Conservation (phyloP, 2,329 filamentous ascomycete species). For the Fusarium transvaalense region DNA sequence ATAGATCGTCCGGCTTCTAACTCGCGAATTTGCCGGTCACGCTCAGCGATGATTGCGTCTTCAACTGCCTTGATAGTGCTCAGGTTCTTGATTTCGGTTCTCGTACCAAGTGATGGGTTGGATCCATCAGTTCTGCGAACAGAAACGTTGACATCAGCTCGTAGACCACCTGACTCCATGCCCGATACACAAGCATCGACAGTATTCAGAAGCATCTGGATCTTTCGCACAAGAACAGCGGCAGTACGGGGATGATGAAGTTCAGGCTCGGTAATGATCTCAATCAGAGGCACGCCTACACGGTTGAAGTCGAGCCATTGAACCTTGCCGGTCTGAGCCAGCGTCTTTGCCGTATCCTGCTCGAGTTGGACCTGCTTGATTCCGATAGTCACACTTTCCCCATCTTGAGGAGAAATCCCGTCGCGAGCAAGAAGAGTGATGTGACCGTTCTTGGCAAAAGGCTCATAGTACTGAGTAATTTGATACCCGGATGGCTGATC, state of each 20-base stretch:
- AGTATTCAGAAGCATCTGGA: conserved; percentile 82
- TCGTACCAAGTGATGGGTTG: conserved; percentile 73
- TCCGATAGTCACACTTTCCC: conserved; percentile 76
- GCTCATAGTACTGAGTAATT: conserved; percentile 94
- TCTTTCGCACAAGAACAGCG: conserved; percentile 87
- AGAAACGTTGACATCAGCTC: conserved; percentile 96
- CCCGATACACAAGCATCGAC: conserved; percentile 89
- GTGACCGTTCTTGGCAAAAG: conserved; percentile 76
- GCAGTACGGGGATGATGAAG: conserved; percentile 90
- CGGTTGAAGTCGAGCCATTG: conserved; percentile 95
- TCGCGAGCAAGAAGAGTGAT: conserved; percentile 80
- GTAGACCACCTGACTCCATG: conserved; percentile 91
- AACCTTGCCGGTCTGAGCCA: conserved; percentile 77
- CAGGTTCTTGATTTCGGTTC: conserved; percentile 97
- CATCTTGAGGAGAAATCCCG: conserved; percentile 81
- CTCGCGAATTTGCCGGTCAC: conserved; percentile 86
- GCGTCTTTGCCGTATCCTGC: conserved; percentile 96
- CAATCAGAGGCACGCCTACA: conserved; percentile 89
- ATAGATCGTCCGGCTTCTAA: conserved; percentile 81
- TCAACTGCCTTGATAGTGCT: conserved; percentile 96
- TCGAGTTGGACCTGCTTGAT: conserved; percentile 98
- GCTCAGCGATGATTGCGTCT: conserved; percentile 91
- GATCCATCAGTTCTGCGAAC: conserved; percentile 71
- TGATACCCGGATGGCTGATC: conserved; percentile 97
- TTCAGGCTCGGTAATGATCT: conserved; percentile 93